Conservation (phyloP, 2,329 filamentous ascomycete species). For the Thermochaetoides dissita region DNA sequence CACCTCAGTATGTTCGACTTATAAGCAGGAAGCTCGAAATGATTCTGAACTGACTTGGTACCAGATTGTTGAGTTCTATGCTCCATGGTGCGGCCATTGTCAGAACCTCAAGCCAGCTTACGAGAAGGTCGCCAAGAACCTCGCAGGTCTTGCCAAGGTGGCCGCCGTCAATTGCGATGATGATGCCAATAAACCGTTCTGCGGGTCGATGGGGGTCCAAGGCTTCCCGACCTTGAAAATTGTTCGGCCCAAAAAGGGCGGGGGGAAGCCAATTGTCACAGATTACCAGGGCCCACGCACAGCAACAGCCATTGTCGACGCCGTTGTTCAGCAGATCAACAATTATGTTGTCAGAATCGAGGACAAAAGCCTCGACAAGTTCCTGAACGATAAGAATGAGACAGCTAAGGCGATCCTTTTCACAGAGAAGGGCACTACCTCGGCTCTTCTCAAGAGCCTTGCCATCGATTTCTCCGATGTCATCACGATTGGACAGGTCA, state of each 20-base stretch:
- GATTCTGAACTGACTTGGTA: neutral
- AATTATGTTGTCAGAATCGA: conserved; percentile 76
- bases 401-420: conserved; percentile 80
- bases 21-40: too few species aligned
- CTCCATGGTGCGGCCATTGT: conserved; percentile 96
- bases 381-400: conserved; percentile 53
- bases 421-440: conserved; percentile 81
- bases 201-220: conserved; percentile 71
- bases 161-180: conserved; percentile 93
- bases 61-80: conserved; percentile 72
- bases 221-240: conserved; percentile 96
- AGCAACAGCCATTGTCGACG: conserved; percentile 77
- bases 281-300: conserved; percentile 77
- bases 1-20: conserved; percentile 54
- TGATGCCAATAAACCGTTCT: conserved; percentile 79
- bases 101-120: conserved; percentile 90
- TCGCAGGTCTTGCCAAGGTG: conserved; percentile 86
- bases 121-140: conserved; percentile 80
- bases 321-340: conserved; percentile 73
- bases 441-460: conserved; percentile 65
- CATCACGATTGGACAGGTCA: conserved; percentile 68
- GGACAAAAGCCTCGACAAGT: conserved; percentile 65
- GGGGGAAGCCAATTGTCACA: conserved; percentile 65
- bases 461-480: conserved; percentile 82
- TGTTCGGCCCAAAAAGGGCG: conserved; percentile 62